Evolutionary conservation across 345 rosid genomes (phyloP), one percentile per base, ranked within the genome.

Genomic region (Reutealis trisperma): DNA sequence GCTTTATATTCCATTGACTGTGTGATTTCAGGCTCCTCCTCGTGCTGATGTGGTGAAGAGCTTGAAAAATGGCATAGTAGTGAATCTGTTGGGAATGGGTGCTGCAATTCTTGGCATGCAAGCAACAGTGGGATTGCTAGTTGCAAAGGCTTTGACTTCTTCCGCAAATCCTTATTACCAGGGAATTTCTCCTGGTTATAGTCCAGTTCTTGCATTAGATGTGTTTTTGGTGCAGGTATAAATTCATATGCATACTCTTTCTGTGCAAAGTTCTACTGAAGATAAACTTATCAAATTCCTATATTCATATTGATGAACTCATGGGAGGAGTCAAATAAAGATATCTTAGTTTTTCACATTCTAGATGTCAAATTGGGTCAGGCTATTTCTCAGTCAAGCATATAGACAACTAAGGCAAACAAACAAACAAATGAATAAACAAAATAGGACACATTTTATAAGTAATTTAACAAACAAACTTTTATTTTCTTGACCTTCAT

Each of bases 21-120:
- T 49, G 62, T n/a, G 27, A 32, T 77, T 84, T 71, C 84, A 94
- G 99, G 99, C 98, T 18, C 99, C 97, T 21, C 93, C 98, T 3
- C 99, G 99, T 60, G 95, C 93, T 81, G 98, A 94, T 83, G 98
- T 92, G 58, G 98, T 96, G 78, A 96, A 85, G 88, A 81, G 97
- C 83, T 86, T 92, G 83, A 92, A 89, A 83, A 94, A 89, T 44
- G 96, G 99, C 75, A 91, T 96, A 47, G 71, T 81, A 52, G 76
- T 96, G 84, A 96, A 96, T 83, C 81, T 96, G 70, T 70, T 96
- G 67, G 98, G 98, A 70, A 90, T 96, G 99, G 99, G 95, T 22
- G 92, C 98, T 59, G 91, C 97, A 34, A 77, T 96, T 72, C 93
- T 94, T 63, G 99, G 97, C 58, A 87, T 94, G 97, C 98, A 92